phyloP scores from a whole-genome alignment of 2,329 filamentous ascomycete species.

The Didymella segeticola region DNA sequence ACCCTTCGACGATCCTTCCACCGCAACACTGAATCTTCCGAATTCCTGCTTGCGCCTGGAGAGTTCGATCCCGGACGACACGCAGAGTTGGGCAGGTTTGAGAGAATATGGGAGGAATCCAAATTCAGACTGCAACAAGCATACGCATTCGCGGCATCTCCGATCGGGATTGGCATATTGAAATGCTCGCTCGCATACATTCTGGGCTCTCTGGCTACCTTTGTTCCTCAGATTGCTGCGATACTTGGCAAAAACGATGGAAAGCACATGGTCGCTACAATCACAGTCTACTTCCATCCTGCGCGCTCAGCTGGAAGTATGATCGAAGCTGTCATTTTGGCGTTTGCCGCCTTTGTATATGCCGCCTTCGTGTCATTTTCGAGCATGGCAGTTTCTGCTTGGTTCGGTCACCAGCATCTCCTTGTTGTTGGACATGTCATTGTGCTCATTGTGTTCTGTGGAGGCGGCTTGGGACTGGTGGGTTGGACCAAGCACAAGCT shows the following conservation, averaged over 20 bases:
- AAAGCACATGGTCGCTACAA: slow-evolving; percentile 91
- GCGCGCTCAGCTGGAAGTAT: slow-evolving; percentile 86
- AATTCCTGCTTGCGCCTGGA: slow-evolving; percentile 49
- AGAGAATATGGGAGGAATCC: slow-evolving; percentile 46
- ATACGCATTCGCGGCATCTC: slow-evolving; percentile 70
- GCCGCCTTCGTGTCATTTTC: slow-evolving; percentile 76
- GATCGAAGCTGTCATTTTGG: slow-evolving; percentile 82
- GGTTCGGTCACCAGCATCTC: slow-evolving; percentile 73
- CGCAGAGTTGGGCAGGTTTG: slow-evolving; percentile 41
- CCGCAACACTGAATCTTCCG: slow-evolving; percentile 54
- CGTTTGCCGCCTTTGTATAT: slow-evolving; percentile 79
- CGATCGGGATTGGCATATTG: slow-evolving; percentile 78
- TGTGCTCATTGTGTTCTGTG: slow-evolving; percentile 83
- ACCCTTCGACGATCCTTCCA: slow-evolving; percentile 65
- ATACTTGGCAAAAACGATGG: slow-evolving; percentile 85
- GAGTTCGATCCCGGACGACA: slow-evolving; percentile 38
- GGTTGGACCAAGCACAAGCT: slow-evolving; percentile 86
- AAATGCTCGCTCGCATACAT: slow-evolving; percentile 93
- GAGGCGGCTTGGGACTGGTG: slow-evolving; percentile 83
- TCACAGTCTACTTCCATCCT: slow-evolving; percentile 95
- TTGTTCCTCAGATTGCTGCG: slow-evolving; percentile 73
- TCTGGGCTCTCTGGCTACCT: slow-evolving; percentile 84
- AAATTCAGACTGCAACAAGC: slow-evolving; percentile 42
- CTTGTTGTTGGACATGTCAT: slow-evolving; percentile 77
- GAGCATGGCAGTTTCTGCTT: slow-evolving; percentile 87